Base-by-base conservation (phyloP, 305 asterid genomes). In the Rubia balearica region DNA sequence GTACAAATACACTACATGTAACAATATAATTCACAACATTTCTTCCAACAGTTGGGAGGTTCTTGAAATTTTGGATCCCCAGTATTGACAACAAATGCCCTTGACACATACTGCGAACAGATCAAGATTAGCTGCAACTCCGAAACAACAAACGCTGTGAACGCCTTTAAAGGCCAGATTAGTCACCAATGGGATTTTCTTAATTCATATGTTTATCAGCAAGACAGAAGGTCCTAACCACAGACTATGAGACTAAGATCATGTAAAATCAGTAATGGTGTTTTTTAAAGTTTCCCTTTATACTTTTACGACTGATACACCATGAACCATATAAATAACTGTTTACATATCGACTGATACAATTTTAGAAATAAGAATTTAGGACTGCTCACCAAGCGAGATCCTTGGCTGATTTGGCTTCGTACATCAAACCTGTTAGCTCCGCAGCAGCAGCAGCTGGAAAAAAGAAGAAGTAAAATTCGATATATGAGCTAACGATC, bases 381-480 rank as follows among this genome's bases (percentile, higher is more conserved):
- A 45, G 24, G 27, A 74, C 68, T 68, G 68, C 89, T 88, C 77
- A 92, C 98, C 96, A 92, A 79, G 96, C 96, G 65, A 53, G 67
- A 85, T 92, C 98, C 81, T 83, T 92, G 8, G 92, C 86, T 49
- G 96, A 92, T 80, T 73, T 81, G 80, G 95, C 98, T 86, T 92
- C 98, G 71, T 84, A 90, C 60, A 77, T 69, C 88, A 92, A 84
- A 72, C 73, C 82, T 63, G 82, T 76, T 64, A 90, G 92, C 79
- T 82, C 86, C 5, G 57, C 80, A 71, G 83, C 90, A 74, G 89
- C 89, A 83, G 83, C 87, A 59, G 79, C 84, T 21, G 86, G 60
- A 87, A 51, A 51, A 60, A 30, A 3, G 3, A 61, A 33, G 9
- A 21, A 33, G 80, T 63, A 82, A 76, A 53, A 65, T 80, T 79